Evolutionary conservation across 208 protist genomes (phyloP).

Genomic region (Acanthamoeba triangularis): DNA sequence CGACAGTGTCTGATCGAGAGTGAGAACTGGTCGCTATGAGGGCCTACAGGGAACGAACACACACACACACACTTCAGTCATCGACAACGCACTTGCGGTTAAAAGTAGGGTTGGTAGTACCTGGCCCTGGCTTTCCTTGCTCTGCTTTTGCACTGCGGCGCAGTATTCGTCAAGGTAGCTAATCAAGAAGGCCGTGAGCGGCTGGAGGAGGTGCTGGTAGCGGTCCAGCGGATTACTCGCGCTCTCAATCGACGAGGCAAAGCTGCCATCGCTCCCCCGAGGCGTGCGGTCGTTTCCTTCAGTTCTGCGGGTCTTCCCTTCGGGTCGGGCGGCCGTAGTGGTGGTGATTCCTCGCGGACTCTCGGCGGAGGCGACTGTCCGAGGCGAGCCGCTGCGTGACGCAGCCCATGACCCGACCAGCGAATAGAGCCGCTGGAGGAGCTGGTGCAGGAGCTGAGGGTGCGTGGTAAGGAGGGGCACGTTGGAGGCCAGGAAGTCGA

Average conservation of each 20-base stretch:
- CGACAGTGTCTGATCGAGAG: not conserved
- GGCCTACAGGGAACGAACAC: not conserved
- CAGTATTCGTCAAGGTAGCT: constrained; percentile 7
- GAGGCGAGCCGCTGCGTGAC: not conserved
- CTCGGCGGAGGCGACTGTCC: not conserved
- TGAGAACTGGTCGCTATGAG: not conserved
- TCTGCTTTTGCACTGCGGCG: not conserved
- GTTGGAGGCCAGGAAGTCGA: constrained; percentile 37
- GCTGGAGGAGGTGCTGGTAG: not conserved
- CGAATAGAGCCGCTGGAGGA: constrained; percentile 26
- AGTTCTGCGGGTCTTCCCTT: not conserved
- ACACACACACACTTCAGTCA: not conserved
- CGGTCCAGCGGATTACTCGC: not conserved
- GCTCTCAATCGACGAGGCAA: not conserved
- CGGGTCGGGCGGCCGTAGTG: not conserved
- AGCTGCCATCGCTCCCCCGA: not conserved
- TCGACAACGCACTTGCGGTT: not conserved
- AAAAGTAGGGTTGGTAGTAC: not conserved
- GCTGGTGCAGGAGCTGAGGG: constrained; percentile 23
- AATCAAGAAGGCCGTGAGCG: not conserved
- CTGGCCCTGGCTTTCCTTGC: not conserved
- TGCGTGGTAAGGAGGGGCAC: constrained; percentile 8
- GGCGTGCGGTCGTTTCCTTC: not conserved
- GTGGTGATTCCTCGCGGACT: not conserved
- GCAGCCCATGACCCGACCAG: constrained; percentile 20